Percentiles rank a stretch among this genome's conserved stretches.
These are phyloP conservation scores for Polyporus tsugae DNA, from an alignment of 1,284 basidiomycete genomes.

Conservation along the genomic window DNA sequence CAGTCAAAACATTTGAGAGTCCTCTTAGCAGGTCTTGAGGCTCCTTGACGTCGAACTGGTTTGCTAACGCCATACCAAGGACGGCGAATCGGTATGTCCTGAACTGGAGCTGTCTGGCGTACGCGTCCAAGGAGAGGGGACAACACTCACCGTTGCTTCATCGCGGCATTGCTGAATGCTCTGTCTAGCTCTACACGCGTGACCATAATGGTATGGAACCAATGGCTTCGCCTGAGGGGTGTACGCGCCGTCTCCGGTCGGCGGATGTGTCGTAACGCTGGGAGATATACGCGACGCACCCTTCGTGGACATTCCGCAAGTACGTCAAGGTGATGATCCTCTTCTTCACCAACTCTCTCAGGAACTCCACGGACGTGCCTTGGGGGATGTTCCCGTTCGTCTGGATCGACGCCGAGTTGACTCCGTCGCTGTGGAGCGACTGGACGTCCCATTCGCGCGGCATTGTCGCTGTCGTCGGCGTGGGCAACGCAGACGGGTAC, in stretches of 20 bases:
- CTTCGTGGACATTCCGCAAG: slow-evolving; percentile 84
- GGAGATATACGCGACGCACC: slow-evolving; percentile 55
- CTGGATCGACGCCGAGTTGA: slow-evolving; percentile 23
- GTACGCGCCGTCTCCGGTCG: slow-evolving; percentile 14
- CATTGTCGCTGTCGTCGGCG: slow-evolving; percentile 46
- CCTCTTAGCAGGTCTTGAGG: slow-evolving; percentile 81
- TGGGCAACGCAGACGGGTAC: slow-evolving; percentile 41
- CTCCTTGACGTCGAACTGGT: slow-evolving; percentile 80
- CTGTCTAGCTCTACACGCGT: slow-evolving; percentile 76
- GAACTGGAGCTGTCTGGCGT: slow-evolving; percentile 18
- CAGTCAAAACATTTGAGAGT: slow-evolving; percentile 72
- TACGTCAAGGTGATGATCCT: slow-evolving; percentile 86
- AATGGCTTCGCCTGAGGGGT: slow-evolving; percentile 71
- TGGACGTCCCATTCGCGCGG: slow-evolving; percentile 77
- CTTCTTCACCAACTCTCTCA: slow-evolving; percentile 82
- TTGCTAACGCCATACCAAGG: slow-evolving; percentile 85
- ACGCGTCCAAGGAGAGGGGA: background rate
- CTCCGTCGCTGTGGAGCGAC: slow-evolving; percentile 44
- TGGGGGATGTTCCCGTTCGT: slow-evolving; percentile 53
- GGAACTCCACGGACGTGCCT: slow-evolving; percentile 77
- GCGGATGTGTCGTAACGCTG: background rate
- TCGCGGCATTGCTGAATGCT: slow-evolving; percentile 74
- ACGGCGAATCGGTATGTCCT: slow-evolving; percentile 83
- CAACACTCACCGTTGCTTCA: slow-evolving; percentile 75
- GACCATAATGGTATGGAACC: slow-evolving; percentile 89